Conservation (phyloP, 139 green algal species). For the Dunaliella primolecta region DNA sequence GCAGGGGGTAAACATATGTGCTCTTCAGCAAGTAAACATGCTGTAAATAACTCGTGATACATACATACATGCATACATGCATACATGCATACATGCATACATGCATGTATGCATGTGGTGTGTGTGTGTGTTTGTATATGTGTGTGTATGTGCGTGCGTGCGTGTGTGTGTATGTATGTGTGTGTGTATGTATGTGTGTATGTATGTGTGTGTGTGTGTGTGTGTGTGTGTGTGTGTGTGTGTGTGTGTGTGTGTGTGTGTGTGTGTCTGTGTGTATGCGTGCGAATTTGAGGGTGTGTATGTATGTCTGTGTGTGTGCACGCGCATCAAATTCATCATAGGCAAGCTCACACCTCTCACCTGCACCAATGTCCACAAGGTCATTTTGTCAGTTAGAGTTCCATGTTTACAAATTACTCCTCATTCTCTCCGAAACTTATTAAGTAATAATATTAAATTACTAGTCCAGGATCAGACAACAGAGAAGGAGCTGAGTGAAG, state of each 20-base stretch:
- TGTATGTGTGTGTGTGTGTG: not conserved
- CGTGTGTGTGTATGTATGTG: not conserved
- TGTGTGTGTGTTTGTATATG: not conserved
- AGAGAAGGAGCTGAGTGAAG: not conserved
- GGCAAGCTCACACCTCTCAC: conserved; percentile 28
- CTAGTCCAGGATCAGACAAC: not conserved
- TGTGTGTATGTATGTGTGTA: not conserved
- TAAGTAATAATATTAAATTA: not conserved
- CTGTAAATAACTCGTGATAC: not conserved
- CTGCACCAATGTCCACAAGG: conserved; percentile 81
- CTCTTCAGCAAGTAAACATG: too few species aligned
- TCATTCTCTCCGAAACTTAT: conserved; percentile 7
- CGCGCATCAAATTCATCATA: not conserved
- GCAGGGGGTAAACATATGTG: too few species aligned
- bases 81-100: not conserved
- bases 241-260: not conserved
- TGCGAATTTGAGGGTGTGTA: not conserved
- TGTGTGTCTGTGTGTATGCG: not conserved
- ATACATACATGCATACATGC: not conserved
- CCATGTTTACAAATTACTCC: too few species aligned
- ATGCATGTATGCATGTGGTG: not conserved
- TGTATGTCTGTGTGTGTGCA: not conserved
- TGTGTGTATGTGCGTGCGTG: not conserved
- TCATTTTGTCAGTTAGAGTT: too few species aligned
- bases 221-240: not conserved